Conservation (phyloP, 805 yeast genomes). For the Lipomyces sp. region DNA sequence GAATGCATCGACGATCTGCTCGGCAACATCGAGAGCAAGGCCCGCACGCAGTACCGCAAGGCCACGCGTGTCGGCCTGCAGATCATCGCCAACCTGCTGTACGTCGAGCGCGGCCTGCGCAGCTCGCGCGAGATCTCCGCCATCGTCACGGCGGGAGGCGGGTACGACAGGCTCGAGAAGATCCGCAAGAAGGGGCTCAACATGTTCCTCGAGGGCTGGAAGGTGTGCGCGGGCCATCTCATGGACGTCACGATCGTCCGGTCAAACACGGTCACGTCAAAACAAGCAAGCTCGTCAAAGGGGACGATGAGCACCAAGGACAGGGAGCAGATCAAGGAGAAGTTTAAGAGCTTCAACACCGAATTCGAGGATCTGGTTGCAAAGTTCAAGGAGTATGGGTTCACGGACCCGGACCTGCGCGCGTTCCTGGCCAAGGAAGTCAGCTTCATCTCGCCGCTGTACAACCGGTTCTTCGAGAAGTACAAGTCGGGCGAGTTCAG, state of each 20-base stretch:
- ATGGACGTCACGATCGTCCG: conserved; percentile 74
- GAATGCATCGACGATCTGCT: conserved; percentile 77
- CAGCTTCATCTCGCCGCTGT: conserved; percentile 72
- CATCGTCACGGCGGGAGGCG: conserved; percentile 58
- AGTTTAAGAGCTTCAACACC: conserved; percentile 75
- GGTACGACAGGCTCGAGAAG: conserved; percentile 55
- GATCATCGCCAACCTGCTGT: conserved; percentile 64
- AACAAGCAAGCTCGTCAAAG: conserved; percentile 38
- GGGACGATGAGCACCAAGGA: conserved; percentile 59
- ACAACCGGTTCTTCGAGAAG: conserved; percentile 79
- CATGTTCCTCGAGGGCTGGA: conserved; percentile 72
- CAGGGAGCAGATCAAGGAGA: conserved; percentile 76
- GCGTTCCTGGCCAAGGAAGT: conserved; percentile 66
- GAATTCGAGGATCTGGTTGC: conserved; percentile 75
- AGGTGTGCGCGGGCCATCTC: conserved; percentile 65
- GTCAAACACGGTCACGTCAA: conserved; percentile 8
- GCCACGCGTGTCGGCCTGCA: conserved; percentile 57
- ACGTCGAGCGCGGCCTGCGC: conserved; percentile 58
- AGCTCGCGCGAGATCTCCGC: conserved; percentile 44
- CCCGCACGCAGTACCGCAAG: conserved; percentile 41
- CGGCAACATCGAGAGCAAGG: conserved; percentile 59
- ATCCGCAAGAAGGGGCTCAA: conserved; percentile 71
- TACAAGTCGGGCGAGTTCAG: conserved; percentile 66
- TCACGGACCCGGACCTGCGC: conserved; percentile 65
- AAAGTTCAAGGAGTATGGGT: conserved; percentile 60